Percentiles rank a stretch among this genome's conserved stretches.
Evolutionary conservation across 2,329 filamentous ascomycete genomes (phyloP).

Genomic region (Penicillium sp.): DNA sequence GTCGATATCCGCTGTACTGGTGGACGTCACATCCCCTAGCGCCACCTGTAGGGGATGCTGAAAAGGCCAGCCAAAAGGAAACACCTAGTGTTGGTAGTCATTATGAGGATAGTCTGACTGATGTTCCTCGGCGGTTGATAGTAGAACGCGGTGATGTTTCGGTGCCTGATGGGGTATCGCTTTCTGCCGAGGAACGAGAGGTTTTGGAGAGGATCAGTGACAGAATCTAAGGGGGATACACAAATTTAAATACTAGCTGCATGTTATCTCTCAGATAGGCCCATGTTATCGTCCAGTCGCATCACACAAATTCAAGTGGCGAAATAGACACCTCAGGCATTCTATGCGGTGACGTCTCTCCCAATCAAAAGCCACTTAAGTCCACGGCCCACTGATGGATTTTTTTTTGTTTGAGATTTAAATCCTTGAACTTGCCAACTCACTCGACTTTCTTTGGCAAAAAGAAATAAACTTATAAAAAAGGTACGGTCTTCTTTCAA

Average conservation of each 20-base stretch:
- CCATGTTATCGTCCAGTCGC: slow-evolving; percentile 1
- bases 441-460: background rate
- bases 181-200: slow-evolving; percentile 32
- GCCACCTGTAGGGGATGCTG: slow-evolving; percentile 12
- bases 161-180: slow-evolving; percentile 32
- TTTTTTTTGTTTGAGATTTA: slow-evolving; percentile 5
- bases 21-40: slow-evolving; percentile 43
- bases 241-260: background rate
- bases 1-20: slow-evolving; percentile 68
- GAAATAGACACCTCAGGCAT: slow-evolving; percentile 4
- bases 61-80: slow-evolving; percentile 19
- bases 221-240: slow-evolving; percentile 23
- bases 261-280: background rate
- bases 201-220: slow-evolving; percentile 33
- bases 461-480: background rate
- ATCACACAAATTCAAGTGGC: slow-evolving; percentile 4
- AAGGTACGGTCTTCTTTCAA: background rate
- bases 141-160: slow-evolving; percentile 29
- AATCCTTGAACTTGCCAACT: background rate
- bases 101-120: slow-evolving; percentile 22
- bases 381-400: slow-evolving; percentile 4
- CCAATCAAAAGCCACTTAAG: slow-evolving; percentile 3
- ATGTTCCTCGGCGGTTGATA: slow-evolving; percentile 26
- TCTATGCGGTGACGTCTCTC: slow-evolving; percentile 8
- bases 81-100: slow-evolving; percentile 13